Conservation (phyloP, 176 grass and related monocot species). For the Juncus inflexus region DNA sequence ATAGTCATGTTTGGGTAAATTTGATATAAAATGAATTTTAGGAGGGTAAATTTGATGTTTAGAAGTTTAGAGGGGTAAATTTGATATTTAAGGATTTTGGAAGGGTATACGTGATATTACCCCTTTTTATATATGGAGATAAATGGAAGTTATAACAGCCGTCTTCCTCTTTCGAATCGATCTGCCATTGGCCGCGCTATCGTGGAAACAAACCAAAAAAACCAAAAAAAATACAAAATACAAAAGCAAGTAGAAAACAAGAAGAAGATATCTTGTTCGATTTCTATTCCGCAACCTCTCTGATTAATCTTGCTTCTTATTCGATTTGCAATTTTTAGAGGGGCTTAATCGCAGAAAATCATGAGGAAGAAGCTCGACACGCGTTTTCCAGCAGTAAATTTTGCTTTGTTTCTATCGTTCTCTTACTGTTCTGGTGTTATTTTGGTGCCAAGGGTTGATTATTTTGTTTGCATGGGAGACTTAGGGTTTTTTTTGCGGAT, state of each 20-base stretch:
- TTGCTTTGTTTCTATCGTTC: conserved; percentile 1
- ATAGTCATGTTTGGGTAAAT: too few relatives aligned
- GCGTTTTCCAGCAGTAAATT: conserved; percentile 36
- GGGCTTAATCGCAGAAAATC: not conserved
- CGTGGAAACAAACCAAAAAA: conserved; percentile 1
- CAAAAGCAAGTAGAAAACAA: conserved; percentile 7
- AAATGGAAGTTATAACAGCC: too few relatives aligned
- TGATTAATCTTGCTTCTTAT: conserved; percentile 3
- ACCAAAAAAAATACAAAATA: not conserved
- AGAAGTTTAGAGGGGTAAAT: too few relatives aligned
- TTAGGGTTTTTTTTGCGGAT: not conserved
- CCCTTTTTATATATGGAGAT: too few relatives aligned
- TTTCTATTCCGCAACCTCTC: conserved; percentile 4
- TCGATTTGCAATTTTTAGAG: conserved; percentile 2
- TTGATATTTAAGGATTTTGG: too few relatives aligned
- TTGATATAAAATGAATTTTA: too few relatives aligned
- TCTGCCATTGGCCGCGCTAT: conserved; percentile 6
- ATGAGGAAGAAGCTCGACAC: conserved; percentile 43
- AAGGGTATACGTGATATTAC: too few relatives aligned
- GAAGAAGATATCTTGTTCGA: not conserved
- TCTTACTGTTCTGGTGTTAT: not conserved
- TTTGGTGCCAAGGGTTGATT: not conserved
- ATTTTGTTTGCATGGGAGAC: not conserved
- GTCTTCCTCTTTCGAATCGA: conserved; percentile 3
- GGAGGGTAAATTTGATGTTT: too few relatives aligned